phyloP scores from a whole-genome alignment of 768 basidiomycete genomes.

The Cystofilobasidium bisporidii region DNA sequence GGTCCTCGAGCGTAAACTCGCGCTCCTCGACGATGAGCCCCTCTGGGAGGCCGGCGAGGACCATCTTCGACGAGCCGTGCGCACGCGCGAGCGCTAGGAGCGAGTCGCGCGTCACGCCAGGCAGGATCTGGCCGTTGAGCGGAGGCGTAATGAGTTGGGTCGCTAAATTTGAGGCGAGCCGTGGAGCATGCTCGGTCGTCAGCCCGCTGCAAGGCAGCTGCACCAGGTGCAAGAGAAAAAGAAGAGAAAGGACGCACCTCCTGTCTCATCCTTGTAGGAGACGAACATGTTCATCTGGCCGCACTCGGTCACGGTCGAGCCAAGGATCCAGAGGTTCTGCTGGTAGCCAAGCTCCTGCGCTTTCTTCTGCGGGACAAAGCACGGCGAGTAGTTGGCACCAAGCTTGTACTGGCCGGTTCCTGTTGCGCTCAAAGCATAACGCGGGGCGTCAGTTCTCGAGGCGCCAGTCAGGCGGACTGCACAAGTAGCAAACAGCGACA shows the following conservation, averaged over 20 bases:
- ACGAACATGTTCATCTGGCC: slow-evolving; percentile 53
- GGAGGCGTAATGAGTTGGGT: slow-evolving; percentile 22
- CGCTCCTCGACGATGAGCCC: slow-evolving; percentile 50
- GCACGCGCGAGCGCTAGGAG: slow-evolving; percentile 61
- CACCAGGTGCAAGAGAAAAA: too few relatives aligned
- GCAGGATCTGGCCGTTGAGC: slow-evolving; percentile 25
- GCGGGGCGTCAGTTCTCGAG: not conserved
- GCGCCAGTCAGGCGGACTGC: not conserved
- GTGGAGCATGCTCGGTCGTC: too few relatives aligned
- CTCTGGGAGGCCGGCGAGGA: slow-evolving; percentile 42
- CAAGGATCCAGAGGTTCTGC: slow-evolving; percentile 45
- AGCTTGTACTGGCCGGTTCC: slow-evolving; percentile 31
- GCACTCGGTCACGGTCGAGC: slow-evolving; percentile 48
- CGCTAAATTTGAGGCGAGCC: too few relatives aligned
- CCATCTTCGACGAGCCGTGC: slow-evolving; percentile 46
- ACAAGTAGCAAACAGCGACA: slow-evolving; percentile 41
- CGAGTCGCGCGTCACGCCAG: slow-evolving; percentile 21
- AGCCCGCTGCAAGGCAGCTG: too few relatives aligned
- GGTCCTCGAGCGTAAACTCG: slow-evolving; percentile 52
- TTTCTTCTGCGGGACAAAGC: slow-evolving; percentile 30
- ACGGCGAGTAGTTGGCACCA: slow-evolving; percentile 32
- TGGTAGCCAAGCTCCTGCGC: slow-evolving; percentile 30
- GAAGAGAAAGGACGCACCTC: not conserved
- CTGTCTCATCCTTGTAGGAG: slow-evolving; percentile 10
- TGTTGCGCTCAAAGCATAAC: too few relatives aligned